Evolutionary conservation across 2,329 filamentous ascomycete genomes (phyloP).

Genomic region (Nemania sp.): DNA sequence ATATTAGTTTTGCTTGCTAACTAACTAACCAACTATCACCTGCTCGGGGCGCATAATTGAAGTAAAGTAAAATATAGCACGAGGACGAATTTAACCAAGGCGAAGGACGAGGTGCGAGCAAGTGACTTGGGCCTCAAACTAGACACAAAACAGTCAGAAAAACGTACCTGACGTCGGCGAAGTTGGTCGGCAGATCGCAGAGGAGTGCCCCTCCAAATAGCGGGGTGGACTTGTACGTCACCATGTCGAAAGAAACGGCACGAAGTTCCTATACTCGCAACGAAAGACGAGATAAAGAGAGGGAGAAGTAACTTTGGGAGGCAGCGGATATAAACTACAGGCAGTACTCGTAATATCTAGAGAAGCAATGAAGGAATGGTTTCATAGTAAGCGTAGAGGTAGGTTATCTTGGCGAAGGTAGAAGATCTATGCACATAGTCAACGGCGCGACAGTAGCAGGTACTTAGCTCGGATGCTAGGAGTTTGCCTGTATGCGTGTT

Average conservation of each 20-base stretch:
- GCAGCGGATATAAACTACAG: background rate
- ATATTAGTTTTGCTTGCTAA: conserved; percentile 16
- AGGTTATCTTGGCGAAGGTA: background rate
- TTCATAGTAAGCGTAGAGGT: background rate
- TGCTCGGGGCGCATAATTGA: background rate
- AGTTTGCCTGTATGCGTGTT: background rate
- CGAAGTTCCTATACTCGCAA: conserved; percentile 3
- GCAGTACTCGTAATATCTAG: background rate
- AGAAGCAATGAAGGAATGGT: background rate
- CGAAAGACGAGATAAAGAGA: background rate
- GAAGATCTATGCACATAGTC: background rate
- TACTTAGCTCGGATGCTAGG: conserved; percentile 1
- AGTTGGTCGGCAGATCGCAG: conserved; percentile 74
- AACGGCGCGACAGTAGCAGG: background rate
- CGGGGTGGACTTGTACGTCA: conserved; percentile 67
- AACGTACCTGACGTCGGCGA: conserved; percentile 77
- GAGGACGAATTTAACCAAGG: background rate
- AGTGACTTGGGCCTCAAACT: background rate
- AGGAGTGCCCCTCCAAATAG: conserved; percentile 80
- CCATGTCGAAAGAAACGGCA: conserved; percentile 56
- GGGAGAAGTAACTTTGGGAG: background rate
- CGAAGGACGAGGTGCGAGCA: conserved; percentile 5
- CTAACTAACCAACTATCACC: too few species aligned
- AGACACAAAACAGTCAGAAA: too few species aligned
- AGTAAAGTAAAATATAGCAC: background rate